Percentiles rank a stretch among this genome's conserved stretches.
Conservation (phyloP, 2,329 filamentous ascomycete genomes). For the Nannizziopsis barbatae region DNA sequence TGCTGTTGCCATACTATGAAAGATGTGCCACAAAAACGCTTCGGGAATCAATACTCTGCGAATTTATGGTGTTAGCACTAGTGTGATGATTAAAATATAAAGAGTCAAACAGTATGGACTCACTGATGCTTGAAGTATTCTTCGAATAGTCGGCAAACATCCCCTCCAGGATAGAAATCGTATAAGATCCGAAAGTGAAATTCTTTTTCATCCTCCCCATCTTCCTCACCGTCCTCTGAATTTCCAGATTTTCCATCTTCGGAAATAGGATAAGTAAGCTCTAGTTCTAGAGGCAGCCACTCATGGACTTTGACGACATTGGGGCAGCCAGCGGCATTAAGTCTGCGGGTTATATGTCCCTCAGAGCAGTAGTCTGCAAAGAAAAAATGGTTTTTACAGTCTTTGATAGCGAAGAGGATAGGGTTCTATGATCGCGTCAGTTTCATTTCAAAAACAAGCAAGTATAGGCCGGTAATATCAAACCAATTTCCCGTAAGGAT, state of each 20-base stretch:
- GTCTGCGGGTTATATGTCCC: conserved; percentile 10
- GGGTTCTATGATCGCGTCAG: conserved; percentile 1
- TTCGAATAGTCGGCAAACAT: neutral
- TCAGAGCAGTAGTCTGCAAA: conserved; percentile 11
- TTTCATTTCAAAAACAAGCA: neutral
- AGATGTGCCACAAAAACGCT: conserved; percentile 13
- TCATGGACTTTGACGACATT: conserved; percentile 13
- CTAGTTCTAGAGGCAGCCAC: conserved; percentile 3
- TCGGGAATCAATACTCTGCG: conserved; percentile 10
- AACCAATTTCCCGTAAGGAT: conserved; percentile 7
- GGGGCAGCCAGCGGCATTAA: conserved; percentile 10
- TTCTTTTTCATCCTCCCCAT: neutral
- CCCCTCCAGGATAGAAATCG: conserved; percentile 7
- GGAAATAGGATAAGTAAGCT: neutral
- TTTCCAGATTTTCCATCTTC: neutral
- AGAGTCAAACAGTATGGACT: neutral
- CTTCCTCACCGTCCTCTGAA: neutral
- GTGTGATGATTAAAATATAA: neutral
- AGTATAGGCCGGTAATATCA: neutral
- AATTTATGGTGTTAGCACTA: neutral
- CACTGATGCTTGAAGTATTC: conserved; percentile 6
- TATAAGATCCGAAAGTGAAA: conserved; percentile 11
- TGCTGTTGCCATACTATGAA: conserved; percentile 9
- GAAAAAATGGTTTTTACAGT: conserved; percentile 2
- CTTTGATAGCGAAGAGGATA: conserved; percentile 11